Base-by-base conservation (phyloP, 768 basidiomycete species). In the Vishniacozyma victoriae region DNA sequence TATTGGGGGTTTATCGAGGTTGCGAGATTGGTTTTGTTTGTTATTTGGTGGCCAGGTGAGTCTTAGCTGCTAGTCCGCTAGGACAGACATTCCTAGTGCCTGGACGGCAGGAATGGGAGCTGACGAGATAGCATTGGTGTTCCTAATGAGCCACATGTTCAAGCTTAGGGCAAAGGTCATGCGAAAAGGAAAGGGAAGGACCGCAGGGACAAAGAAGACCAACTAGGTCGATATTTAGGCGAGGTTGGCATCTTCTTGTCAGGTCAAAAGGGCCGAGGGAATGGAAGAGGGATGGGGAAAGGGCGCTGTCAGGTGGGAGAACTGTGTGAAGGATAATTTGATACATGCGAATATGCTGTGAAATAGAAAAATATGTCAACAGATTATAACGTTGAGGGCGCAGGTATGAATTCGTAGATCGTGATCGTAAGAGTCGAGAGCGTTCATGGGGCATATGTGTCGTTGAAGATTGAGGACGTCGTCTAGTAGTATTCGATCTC, bases 401-500 rank as follows among this genome's bases (percentile, higher is more conserved):
- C 29, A 9, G n/a, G 9, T 33, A 33, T 33, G n/a, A 33, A 9
- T 33, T n/a, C 29, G 9, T 9, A 9, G n/a, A 9, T 9, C 29
- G n/a, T 33, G 9, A n/a, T 9, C 9, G n/a, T 33, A n/a, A 33
- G 29, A 33, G 29, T 9, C 29, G 9, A n/a, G n/a, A n/a, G 29
- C 29, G 9, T 33, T 33, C 29, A n/a, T 33, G 29, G 29, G 9
- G 29, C 29, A 33, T 33, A 33, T 33, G 29, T 9, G 29, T 33
- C 9, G 29, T n/a, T 33, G 29, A 9, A 33, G 9, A 9, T 33
- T 9, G 29, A 33, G 29, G 29, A n/a, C n/a, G n/a, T n/a, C n/a
- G n/a, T n/a, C n/a, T n/a, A n/a, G n/a, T n/a, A n/a, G n/a, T n/a
- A 72, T 64, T 96, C 92, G 50, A 96, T 87, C 76, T 96, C 92